Conservation (phyloP, 208 protist species). For the Acanthamoeba royreba region DNA sequence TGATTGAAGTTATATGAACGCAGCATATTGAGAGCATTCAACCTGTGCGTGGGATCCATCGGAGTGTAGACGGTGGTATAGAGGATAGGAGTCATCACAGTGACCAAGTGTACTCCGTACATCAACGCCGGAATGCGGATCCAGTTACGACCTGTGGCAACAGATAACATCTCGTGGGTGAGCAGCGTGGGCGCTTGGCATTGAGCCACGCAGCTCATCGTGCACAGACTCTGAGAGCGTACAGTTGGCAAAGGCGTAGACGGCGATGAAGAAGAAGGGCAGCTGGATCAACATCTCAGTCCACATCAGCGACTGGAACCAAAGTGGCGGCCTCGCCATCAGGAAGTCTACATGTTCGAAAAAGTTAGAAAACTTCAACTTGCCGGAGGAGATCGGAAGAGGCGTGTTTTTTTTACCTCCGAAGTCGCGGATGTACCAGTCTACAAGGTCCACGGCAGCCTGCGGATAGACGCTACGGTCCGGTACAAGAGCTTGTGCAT, state of each 20-base stretch:
- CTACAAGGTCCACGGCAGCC: not conserved
- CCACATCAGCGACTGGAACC: conserved; percentile 51
- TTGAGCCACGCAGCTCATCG: not conserved
- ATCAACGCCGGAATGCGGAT: conserved; percentile 55
- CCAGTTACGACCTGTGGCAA: conserved; percentile 35
- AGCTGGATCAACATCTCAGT: conserved; percentile 58
- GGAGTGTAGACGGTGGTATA: not conserved
- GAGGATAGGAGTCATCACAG: conserved; percentile 46
- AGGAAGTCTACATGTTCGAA: conserved; percentile 37
- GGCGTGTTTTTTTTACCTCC: not conserved
- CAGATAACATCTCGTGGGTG: not conserved
- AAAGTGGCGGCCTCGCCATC: conserved; percentile 44
- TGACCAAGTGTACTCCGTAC: conserved; percentile 59
- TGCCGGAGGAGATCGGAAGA: conserved; percentile 91
- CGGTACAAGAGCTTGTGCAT: not conserved
- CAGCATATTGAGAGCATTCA: not conserved
- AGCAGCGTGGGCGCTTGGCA: too few relatives aligned
- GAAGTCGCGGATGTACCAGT: conserved; percentile 9
- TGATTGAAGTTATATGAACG: conserved; percentile 92
- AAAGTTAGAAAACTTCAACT: conserved; percentile 95
- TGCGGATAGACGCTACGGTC: conserved; percentile 91
- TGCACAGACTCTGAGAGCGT: not conserved
- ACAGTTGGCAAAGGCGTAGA: conserved; percentile 55
- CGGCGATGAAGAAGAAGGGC: conserved; percentile 65
- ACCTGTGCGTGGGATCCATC: conserved; percentile 22